These are phyloP conservation scores for Dipodascopsis uninucleata DNA, from an alignment of 805 yeast species.

Conservation along the genomic window DNA sequence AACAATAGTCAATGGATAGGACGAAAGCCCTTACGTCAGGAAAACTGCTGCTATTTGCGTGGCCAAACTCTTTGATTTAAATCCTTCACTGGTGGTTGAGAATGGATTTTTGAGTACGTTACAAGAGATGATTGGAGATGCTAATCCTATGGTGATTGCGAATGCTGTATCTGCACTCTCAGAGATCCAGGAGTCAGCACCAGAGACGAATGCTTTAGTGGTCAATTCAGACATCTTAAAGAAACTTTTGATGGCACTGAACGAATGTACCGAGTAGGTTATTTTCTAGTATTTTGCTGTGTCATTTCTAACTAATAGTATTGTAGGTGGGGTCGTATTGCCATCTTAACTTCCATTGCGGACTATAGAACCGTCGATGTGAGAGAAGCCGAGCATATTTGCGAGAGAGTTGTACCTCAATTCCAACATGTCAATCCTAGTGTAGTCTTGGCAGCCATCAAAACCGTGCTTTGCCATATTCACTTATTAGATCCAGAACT, in stretches of 20 bases:
- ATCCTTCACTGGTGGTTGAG: conserved; percentile 75
- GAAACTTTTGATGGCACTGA: conserved; percentile 74
- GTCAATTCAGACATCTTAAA: conserved; percentile 42
- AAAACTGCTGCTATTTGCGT: conserved; percentile 98
- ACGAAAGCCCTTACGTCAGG: conserved; percentile 95
- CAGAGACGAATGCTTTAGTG: conserved; percentile 47
- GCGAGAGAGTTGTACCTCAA: conserved; percentile 90
- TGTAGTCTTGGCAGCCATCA: conserved; percentile 81
- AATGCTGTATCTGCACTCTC: conserved; percentile 83
- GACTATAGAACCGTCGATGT: conserved; percentile 57
- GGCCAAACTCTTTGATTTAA: conserved; percentile 86
- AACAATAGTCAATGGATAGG: conserved; percentile 38
- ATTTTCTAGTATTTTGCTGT: background rate
- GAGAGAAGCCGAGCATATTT: conserved; percentile 74
- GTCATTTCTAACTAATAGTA: background rate
- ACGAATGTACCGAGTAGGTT: conserved; percentile 84
- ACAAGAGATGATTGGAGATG: conserved; percentile 66
- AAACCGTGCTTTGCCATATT: conserved; percentile 70
- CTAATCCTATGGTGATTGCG: conserved; percentile 93
- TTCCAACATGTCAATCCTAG: conserved; percentile 96
- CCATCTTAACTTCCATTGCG: conserved; percentile 76
- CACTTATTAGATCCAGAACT: conserved; percentile 41
- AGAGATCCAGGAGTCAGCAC: conserved; percentile 72
- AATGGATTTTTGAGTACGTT: conserved; percentile 76
- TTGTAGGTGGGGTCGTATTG: conserved; percentile 80